Conservation (phyloP, 352 stramenopile genomes). For the Globisporangium canariense region DNA sequence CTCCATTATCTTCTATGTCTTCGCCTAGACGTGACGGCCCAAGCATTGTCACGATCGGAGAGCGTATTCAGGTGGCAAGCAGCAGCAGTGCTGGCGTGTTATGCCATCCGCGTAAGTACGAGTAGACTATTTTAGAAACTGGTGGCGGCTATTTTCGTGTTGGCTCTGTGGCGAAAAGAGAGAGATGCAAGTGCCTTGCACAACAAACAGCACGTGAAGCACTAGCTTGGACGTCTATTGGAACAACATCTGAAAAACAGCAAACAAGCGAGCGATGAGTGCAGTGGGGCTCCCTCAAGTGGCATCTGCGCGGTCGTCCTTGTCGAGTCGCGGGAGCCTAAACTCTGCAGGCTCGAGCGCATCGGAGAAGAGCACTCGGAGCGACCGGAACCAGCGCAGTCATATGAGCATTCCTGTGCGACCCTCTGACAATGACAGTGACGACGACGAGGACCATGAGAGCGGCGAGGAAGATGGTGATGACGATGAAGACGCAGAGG, state of each 20-base stretch:
- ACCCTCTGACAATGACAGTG: not conserved
- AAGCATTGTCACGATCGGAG: not conserved
- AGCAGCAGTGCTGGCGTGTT: not conserved
- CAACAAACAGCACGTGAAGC: not conserved
- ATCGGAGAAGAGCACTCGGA: conserved; percentile 34
- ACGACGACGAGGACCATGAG: conserved; percentile 15
- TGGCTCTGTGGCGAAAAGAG: not conserved
- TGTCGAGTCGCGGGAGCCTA: conserved; percentile 36
- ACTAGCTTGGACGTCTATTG: not conserved
- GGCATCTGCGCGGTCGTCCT: conserved; percentile 34
- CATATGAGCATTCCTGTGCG: not conserved
- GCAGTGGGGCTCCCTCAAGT: conserved; percentile 52
- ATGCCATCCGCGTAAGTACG: not conserved
- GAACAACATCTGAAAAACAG: not conserved
- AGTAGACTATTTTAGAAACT: conserved; percentile 13
- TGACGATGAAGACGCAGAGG: conserved; percentile 16
- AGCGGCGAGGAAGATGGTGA: conserved; percentile 23
- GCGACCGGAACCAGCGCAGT: conserved; percentile 26
- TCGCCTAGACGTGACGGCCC: conserved; percentile 26
- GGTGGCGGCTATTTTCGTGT: conserved; percentile 6
- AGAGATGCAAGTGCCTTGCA: not conserved
- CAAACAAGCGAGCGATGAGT: conserved; percentile 30
- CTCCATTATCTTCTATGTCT: conserved; percentile 72
- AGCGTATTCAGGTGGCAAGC: not conserved
- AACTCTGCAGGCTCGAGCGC: conserved; percentile 40